phyloP scores from a whole-genome alignment of 2,329 filamentous ascomycete species.

The Colletotrichum kahawae region DNA sequence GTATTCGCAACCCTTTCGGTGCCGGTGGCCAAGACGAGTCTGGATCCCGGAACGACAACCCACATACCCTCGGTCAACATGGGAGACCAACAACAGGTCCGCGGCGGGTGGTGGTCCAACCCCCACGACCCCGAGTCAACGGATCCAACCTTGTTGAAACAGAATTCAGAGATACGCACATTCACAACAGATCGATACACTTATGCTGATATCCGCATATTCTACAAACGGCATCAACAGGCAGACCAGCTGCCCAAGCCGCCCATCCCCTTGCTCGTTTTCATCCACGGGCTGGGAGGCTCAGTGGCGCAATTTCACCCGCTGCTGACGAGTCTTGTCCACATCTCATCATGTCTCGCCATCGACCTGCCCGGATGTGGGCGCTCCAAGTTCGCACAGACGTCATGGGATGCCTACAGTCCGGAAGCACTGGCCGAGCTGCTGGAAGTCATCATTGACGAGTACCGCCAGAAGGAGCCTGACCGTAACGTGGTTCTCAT shows the following conservation, averaged over 20 bases:
- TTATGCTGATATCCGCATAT: slow-evolving; percentile 81
- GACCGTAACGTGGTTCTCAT: slow-evolving; percentile 79
- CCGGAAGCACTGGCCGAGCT: slow-evolving; percentile 77
- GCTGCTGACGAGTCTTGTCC: slow-evolving; percentile 79
- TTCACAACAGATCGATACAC: slow-evolving; percentile 75
- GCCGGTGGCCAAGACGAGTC: background rate
- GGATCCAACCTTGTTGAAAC: slow-evolving; percentile 81
- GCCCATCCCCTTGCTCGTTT: slow-evolving; percentile 83
- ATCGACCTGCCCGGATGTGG: slow-evolving; percentile 94
- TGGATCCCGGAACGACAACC: background rate
- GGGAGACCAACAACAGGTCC: slow-evolving; percentile 11
- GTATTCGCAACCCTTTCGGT: background rate
- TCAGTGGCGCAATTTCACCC: slow-evolving; percentile 87
- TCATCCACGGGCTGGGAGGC: slow-evolving; percentile 92
- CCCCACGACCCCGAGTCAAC: slow-evolving; percentile 52
- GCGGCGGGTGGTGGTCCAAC: slow-evolving; percentile 3
- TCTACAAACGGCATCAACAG: slow-evolving; percentile 83
- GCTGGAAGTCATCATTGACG: slow-evolving; percentile 75
- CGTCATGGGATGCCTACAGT: slow-evolving; percentile 78
- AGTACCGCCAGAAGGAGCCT: slow-evolving; percentile 68
- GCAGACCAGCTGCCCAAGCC: slow-evolving; percentile 78
- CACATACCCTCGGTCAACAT: slow-evolving; percentile 1
- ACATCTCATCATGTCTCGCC: slow-evolving; percentile 82
- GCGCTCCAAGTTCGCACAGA: slow-evolving; percentile 74
- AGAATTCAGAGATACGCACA: slow-evolving; percentile 72